Conservation (phyloP, 805 yeast species). For the Ogataea thermomethanolica region DNA sequence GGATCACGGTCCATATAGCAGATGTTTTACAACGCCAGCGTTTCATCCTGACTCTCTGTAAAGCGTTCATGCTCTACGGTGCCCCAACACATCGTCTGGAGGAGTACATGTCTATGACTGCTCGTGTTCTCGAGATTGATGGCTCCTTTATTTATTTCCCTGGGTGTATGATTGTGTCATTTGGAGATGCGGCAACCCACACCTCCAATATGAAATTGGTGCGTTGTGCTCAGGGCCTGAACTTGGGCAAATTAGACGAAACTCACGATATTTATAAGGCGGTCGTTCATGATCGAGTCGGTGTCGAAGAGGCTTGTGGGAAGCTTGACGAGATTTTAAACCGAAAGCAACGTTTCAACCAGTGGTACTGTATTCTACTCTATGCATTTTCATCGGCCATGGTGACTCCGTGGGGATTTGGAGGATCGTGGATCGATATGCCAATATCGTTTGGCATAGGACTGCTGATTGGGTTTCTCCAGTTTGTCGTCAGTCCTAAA, state of each 20-base stretch:
- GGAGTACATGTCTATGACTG: slow-evolving; percentile 89
- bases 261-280: slow-evolving; percentile 82
- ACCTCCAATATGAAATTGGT: slow-evolving; percentile 92
- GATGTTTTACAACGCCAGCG: slow-evolving; percentile 84
- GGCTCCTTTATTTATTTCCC: slow-evolving; percentile 91
- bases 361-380: slow-evolving; percentile 73
- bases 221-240: slow-evolving; percentile 83
- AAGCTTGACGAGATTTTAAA: slow-evolving; percentile 66
- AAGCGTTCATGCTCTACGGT: slow-evolving; percentile 89
- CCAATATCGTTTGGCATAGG: slow-evolving; percentile 84
- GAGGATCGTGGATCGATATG: slow-evolving; percentile 83
- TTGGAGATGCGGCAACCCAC: slow-evolving; percentile 91
- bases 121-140: slow-evolving; percentile 87
- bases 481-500: slow-evolving; percentile 74
- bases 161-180: slow-evolving; percentile 91
- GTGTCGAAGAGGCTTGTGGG: slow-evolving; percentile 81
- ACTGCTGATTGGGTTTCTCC: slow-evolving; percentile 75
- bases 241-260: slow-evolving; percentile 74
- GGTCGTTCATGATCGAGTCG: slow-evolving; percentile 84
- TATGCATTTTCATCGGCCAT: slow-evolving; percentile 78
- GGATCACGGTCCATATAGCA: slow-evolving; percentile 90
- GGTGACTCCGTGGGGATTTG: slow-evolving; percentile 85
- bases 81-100: slow-evolving; percentile 96
- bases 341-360: slow-evolving; percentile 58
- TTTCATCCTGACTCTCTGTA: slow-evolving; percentile 79